A percentile compares a stretch with the other conserved stretches of the same genome.
These are phyloP conservation scores for Leishmania gerbilli DNA, from an alignment of 208 protist species.

Conservation along the genomic window DNA sequence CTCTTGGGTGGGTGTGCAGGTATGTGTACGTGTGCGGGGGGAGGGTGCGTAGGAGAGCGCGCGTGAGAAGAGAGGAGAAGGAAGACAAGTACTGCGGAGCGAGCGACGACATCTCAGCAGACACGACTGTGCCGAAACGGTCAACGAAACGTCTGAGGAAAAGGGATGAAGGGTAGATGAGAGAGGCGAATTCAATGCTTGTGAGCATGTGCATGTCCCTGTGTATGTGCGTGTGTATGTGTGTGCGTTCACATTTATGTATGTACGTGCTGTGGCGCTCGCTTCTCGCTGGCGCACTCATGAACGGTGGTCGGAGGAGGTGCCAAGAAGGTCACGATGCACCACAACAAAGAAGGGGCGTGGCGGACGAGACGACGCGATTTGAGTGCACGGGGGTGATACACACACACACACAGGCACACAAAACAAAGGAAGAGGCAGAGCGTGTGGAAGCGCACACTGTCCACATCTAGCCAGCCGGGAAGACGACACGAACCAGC, in stretches of 20 bases:
- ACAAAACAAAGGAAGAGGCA: slow-evolving; percentile 6
- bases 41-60: slow-evolving; percentile 2
- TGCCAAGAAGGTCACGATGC: no score
- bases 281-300: not conserved
- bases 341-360: not conserved
- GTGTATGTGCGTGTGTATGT: not conserved
- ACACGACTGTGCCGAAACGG: not conserved
- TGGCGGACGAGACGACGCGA: not conserved
- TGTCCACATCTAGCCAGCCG: not conserved
- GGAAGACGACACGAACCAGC: not conserved
- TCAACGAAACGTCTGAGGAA: not conserved
- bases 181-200: not conserved
- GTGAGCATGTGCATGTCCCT: not conserved
- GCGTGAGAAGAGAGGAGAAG: slow-evolving; percentile 5
- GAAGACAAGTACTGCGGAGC: not conserved
- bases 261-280: not conserved
- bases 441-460: not conserved
- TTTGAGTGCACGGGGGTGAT: not conserved
- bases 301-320: not conserved
- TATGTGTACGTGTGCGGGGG: not conserved
- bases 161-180: not conserved
- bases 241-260: not conserved
- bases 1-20: not conserved
- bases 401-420: not conserved
- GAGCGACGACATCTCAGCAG: not conserved